Percentiles rank a stretch among this genome's conserved stretches.
Evolutionary conservation across 371 early-diverging fungal genomes (phyloP).

Genomic region (Mucor mucedo): DNA sequence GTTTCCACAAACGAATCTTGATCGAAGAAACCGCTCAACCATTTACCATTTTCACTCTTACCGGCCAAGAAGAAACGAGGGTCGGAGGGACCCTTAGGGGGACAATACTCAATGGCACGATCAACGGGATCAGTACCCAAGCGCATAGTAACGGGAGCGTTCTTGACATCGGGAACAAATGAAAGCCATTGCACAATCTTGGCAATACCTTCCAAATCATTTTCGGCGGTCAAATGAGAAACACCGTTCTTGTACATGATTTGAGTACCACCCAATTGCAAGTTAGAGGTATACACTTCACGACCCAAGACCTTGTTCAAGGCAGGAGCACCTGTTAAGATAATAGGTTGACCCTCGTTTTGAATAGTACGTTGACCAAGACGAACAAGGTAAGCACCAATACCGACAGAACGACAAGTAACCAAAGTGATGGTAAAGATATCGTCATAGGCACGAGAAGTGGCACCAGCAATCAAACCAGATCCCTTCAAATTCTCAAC

Average conservation of each 20-base stretch:
- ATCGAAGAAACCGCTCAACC: conserved; percentile 93
- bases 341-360: conserved; percentile 97
- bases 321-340: conserved; percentile 97
- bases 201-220: conserved; percentile 92
- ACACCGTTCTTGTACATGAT: conserved; percentile 99
- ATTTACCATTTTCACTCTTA: conserved; percentile 69
- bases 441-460: conserved; percentile 93
- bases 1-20: conserved; percentile 89
- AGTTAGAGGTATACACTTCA: conserved; percentile 97
- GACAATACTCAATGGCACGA: conserved; percentile 76
- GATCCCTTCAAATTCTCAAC: conserved; percentile 99
- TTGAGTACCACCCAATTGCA: conserved; percentile 98
- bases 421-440: conserved; percentile 98
- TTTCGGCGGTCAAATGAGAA: conserved; percentile 93
- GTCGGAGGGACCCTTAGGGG: conserved; percentile 89
- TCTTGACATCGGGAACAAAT: conserved; percentile 81
- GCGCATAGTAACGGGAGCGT: conserved; percentile 66
- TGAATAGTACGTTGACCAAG: conserved; percentile 98
- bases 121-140: conserved; percentile 68
- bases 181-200: conserved; percentile 96
- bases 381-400: conserved; percentile 99
- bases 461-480: conserved; percentile 98
- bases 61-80: conserved; percentile 92
- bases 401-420: conserved; percentile 98
- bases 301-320: conserved; percentile 98